Evolutionary conservation across 495 filamentous ascomycete species (phyloP).

Genomic region (Xylaria curta): DNA sequence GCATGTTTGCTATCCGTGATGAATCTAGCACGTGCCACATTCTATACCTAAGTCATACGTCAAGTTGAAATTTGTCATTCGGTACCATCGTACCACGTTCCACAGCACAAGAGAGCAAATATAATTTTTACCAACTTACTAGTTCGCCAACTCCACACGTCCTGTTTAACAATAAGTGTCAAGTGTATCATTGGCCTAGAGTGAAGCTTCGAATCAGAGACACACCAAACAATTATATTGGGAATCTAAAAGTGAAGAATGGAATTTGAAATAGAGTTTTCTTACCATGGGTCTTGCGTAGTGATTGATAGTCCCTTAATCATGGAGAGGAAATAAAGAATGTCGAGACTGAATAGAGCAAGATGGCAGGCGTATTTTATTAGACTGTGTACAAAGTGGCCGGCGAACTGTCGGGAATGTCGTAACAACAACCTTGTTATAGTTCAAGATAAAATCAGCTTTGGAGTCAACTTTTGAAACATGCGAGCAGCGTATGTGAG

Average conservation of each 20-base stretch:
- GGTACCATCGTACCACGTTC: too few species aligned
- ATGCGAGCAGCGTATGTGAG: not conserved
- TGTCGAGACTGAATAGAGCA: too few species aligned
- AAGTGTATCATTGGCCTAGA: too few species aligned
- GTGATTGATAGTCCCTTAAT: not conserved
- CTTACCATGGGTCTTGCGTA: not conserved
- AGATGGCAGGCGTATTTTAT: too few species aligned
- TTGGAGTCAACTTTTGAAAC: not conserved
- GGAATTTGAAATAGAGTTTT: not conserved
- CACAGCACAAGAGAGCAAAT: not conserved
- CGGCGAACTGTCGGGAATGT: too few species aligned
- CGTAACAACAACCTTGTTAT: not conserved
- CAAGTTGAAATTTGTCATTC: too few species aligned
- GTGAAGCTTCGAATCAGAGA: not conserved
- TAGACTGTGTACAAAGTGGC: not conserved
- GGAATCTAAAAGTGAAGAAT: not conserved
- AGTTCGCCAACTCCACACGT: not conserved
- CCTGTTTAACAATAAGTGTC: too few species aligned
- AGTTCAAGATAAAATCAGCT: not conserved
- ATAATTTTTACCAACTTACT: not conserved
- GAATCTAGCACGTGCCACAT: too few species aligned
- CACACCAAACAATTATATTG: not conserved
- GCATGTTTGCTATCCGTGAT: too few species aligned
- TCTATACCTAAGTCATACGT: too few species aligned
- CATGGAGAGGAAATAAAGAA: not conserved